These are phyloP conservation scores for Vigna unguiculata DNA, from an alignment of 306 rosid species.

Conservation along the genomic window DNA sequence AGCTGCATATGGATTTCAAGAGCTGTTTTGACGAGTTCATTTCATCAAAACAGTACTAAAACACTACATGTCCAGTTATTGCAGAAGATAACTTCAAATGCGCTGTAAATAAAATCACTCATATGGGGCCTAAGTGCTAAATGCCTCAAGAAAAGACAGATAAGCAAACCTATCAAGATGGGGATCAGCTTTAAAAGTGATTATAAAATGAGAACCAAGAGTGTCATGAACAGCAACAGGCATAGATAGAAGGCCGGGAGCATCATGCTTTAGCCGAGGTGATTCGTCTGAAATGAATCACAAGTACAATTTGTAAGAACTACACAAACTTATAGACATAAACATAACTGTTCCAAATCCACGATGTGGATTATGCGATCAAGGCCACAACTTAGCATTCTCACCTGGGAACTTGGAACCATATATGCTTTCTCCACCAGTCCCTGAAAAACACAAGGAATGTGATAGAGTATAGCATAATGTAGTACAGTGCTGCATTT, in stretches of 20 bases:
- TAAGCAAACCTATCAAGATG: slow-evolving; percentile 80
- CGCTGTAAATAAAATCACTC: slow-evolving; percentile 2
- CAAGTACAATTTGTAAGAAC: slow-evolving; percentile 2
- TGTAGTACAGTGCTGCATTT: background rate
- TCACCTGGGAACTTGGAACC: slow-evolving; percentile 88
- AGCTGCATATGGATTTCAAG: background rate
- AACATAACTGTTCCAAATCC: background rate
- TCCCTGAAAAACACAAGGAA: slow-evolving; percentile 60
- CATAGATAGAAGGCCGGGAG: slow-evolving; percentile 83
- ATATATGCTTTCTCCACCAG: slow-evolving; percentile 95
- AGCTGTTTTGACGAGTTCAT: background rate
- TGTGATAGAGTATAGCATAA: background rate
- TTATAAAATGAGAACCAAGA: slow-evolving; percentile 84
- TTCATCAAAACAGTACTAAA: slow-evolving; percentile 1
- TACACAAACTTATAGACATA: background rate
- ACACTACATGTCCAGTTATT: background rate
- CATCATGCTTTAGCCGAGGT: slow-evolving; percentile 83
- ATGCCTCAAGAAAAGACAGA: background rate
- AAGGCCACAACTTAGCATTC: slow-evolving; percentile 18
- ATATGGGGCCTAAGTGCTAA: background rate
- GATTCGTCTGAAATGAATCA: slow-evolving; percentile 69
- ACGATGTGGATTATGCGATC: slow-evolving; percentile 4
- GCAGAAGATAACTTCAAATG: background rate
- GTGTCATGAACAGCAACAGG: slow-evolving; percentile 76
- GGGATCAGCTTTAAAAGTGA: slow-evolving; percentile 81